Conservation (phyloP, 2,329 filamentous ascomycete genomes). For the Conoideocrella luteorostrata region DNA sequence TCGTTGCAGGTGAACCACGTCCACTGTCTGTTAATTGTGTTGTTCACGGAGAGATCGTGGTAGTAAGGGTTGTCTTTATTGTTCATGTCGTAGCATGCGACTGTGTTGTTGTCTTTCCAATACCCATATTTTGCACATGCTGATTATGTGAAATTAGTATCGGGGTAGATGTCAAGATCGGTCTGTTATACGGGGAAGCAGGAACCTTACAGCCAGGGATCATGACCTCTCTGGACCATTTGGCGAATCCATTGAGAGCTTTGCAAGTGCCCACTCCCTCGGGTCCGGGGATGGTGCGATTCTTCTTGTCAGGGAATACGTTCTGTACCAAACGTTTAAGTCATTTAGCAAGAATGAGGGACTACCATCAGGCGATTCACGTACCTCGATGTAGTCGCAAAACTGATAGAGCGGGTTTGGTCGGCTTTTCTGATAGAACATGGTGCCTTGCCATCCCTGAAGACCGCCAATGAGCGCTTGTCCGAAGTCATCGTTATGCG, state of each 20-base stretch:
- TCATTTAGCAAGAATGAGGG: too few relatives aligned
- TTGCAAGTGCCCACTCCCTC: conserved; percentile 45
- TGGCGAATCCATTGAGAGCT: conserved; percentile 48
- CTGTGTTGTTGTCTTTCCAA: conserved; percentile 31
- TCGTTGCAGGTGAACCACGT: conserved; percentile 58
- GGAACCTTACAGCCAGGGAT: conserved; percentile 31
- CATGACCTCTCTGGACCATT: conserved; percentile 40
- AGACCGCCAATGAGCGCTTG: conserved; percentile 21
- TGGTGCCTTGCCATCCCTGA: conserved; percentile 28
- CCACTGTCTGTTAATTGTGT: conserved; percentile 53
- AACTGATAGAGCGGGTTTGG: conserved; percentile 25
- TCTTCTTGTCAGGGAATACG: conserved; percentile 13
- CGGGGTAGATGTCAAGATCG: not conserved
- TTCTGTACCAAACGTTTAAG: too few relatives aligned
- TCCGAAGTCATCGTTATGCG: conserved; percentile 44
- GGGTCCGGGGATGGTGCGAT: conserved; percentile 5
- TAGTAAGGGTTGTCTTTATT: conserved; percentile 35
- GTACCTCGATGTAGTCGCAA: conserved; percentile 25
- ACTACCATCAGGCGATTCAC: too few relatives aligned
- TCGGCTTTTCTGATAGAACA: conserved; percentile 25
- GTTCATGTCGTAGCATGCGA: conserved; percentile 7
- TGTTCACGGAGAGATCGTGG: conserved; percentile 41
- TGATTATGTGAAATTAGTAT: conserved; percentile 12
- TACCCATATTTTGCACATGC: conserved; percentile 45
- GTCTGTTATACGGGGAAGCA: too few relatives aligned